Percentiles rank a stretch among this genome's conserved stretches.
Conservation (phyloP, 2,329 filamentous ascomycete species). For the Dactylella cylindrospora region DNA sequence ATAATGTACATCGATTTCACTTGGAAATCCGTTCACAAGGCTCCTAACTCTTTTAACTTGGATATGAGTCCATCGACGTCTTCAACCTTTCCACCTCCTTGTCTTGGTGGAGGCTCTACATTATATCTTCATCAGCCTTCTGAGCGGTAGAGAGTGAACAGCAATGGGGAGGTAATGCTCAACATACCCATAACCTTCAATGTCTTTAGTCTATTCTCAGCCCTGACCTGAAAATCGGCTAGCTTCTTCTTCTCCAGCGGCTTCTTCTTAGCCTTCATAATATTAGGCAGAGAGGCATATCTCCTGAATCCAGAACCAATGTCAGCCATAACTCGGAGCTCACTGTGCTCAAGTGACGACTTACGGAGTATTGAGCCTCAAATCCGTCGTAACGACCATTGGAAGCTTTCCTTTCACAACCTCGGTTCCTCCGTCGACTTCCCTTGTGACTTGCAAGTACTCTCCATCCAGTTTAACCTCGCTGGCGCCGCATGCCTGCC, state of each 20-base stretch:
- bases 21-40: too few relatives aligned
- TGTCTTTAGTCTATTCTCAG: slow-evolving; percentile 76
- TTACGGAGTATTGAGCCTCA: slow-evolving; percentile 83
- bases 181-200: slow-evolving; percentile 78
- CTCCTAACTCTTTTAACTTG: slow-evolving; percentile 95
- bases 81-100: slow-evolving; percentile 95
- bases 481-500: slow-evolving; percentile 90
- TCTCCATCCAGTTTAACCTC: slow-evolving; percentile 74
- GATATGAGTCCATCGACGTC: slow-evolving; percentile 91
- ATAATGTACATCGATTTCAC: too few relatives aligned
- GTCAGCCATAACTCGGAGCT: neutral
- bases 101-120: slow-evolving; percentile 77
- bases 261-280: slow-evolving; percentile 99
- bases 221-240: slow-evolving; percentile 76
- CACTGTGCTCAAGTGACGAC: neutral
- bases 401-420: slow-evolving; percentile 82
- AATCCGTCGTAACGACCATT: slow-evolving; percentile 90
- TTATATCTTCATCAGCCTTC: too few relatives aligned
- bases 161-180: neutral
- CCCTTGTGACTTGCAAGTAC: slow-evolving; percentile 74
- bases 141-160: too few relatives aligned
- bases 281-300: slow-evolving; percentile 93
- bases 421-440: slow-evolving; percentile 94
- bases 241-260: slow-evolving; percentile 88
- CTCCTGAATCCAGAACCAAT: slow-evolving; percentile 52